phyloP scores from a whole-genome alignment of 441 rosid species.

The Biscutella laevigata region DNA sequence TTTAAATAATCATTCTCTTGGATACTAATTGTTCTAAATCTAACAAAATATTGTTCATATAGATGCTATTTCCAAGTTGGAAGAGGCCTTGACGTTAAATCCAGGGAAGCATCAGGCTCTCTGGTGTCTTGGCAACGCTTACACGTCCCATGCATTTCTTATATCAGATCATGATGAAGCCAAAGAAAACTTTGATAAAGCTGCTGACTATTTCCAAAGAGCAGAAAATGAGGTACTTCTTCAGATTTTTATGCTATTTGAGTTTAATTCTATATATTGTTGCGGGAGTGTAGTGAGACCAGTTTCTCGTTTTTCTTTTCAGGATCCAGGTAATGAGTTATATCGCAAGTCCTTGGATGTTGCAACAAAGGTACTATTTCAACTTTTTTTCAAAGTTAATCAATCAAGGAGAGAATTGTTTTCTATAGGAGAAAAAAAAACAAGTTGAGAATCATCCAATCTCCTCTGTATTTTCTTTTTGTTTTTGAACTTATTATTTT shows the following conservation, averaged over 20 bases:
- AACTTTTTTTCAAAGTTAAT: not conserved
- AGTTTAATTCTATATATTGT: not conserved
- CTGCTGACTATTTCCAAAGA: conserved; percentile 33
- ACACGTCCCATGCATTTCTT: conserved; percentile 44
- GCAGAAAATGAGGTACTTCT: conserved; percentile 41
- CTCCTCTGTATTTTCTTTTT: not conserved
- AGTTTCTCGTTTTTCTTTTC: not conserved
- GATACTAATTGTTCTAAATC: not conserved
- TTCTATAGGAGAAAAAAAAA: not conserved
- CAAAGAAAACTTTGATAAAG: conserved; percentile 37
- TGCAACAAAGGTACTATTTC: conserved; percentile 35
- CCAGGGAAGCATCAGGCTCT: conserved; percentile 39
- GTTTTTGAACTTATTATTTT: not conserved
- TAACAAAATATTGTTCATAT: conserved; percentile 3
- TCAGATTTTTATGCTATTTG: not conserved
- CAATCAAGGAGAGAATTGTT: not conserved
- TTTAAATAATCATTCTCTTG: not conserved
- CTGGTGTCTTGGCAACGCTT: conserved; percentile 62
- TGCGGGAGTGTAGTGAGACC: not conserved
- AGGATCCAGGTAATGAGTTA: conserved; percentile 56
- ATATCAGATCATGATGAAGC: conserved; percentile 37
- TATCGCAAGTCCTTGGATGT: conserved; percentile 51
- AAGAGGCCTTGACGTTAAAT: conserved; percentile 42
- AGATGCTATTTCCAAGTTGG: conserved; percentile 51
- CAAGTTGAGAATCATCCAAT: not conserved